Conservation (phyloP, 2,329 filamentous ascomycete species). For the Byssochlamys sp. region DNA sequence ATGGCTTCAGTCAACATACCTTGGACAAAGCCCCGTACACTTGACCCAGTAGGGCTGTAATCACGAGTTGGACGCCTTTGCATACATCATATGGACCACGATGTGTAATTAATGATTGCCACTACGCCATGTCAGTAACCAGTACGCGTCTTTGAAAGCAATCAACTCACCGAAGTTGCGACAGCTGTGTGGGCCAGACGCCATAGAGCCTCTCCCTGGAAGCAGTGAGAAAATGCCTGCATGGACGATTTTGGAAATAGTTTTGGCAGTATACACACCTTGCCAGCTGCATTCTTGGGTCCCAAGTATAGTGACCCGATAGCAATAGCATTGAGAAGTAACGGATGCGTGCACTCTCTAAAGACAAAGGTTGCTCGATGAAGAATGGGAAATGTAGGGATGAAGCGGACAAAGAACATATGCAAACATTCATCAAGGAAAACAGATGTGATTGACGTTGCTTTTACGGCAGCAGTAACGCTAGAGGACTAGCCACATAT, state of each 20-base stretch:
- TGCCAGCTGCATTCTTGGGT: constrained; percentile 34
- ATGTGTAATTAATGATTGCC: constrained; percentile 37
- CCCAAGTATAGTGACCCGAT: constrained; percentile 39
- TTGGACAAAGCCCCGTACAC: constrained; percentile 37
- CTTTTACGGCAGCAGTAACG: constrained; percentile 36
- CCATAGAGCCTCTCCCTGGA: constrained; percentile 36
- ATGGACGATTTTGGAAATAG: not conserved
- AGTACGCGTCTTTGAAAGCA: not conserved
- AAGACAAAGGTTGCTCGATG: constrained; percentile 38
- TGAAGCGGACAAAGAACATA: constrained; percentile 40
- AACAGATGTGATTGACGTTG: constrained; percentile 36
- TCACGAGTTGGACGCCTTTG: constrained; percentile 35
- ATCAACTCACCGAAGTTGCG: constrained; percentile 28
- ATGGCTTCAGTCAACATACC: constrained; percentile 6
- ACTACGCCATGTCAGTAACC: constrained; percentile 12
- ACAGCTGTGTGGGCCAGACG: constrained; percentile 37
- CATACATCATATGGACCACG: constrained; percentile 35
- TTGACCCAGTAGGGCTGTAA: constrained; percentile 36
- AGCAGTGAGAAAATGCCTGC: not conserved
- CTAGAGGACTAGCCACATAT: constrained; percentile 26
- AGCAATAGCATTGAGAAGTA: constrained; percentile 38
- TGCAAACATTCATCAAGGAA: constrained; percentile 40
- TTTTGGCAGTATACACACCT: constrained; percentile 13
- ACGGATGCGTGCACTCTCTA: constrained; percentile 34
- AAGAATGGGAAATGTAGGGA: constrained; percentile 38